Base-by-base conservation (phyloP, 768 basidiomycete species). In the Kwoniella bestiolae region DNA sequence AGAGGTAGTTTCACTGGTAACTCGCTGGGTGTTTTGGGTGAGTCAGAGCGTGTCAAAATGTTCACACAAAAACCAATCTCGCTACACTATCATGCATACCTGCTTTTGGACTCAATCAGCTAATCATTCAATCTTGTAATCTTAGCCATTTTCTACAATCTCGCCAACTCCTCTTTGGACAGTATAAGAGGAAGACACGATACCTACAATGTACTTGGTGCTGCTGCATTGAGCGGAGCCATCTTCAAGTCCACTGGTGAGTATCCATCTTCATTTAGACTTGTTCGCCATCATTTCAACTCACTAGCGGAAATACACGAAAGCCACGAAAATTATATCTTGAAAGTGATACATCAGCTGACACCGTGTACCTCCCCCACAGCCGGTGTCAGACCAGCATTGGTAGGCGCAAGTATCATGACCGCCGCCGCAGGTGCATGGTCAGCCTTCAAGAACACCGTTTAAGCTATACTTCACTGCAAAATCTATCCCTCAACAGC, bases 1-100 rank as follows among this genome's bases (percentile, higher is more conserved):
- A 87, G 96, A 83, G 96, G 96, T 32, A 95, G 92, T 50, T 96
- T 95, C 83, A 89, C 96, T 83, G 96, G 94, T 77, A 99, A 98
- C 85, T 96, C 93, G 78, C 91, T 94, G 80, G 96, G 96, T 81
- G 91, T 97, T 68, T 85, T 98, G 69, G 96, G 96, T 97, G 76
- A 82, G 91, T 86, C 16, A 32, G 18, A 21, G 9, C 9, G 29
- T 44, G 1, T 53, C 12, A 7, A 14, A 26, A 53, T 28, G 9
- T 28, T 8, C 5, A 7, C 5, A 53, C 51, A 9, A 8, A 8
- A 8, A 8, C 38, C 8, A 41, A 41, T 41, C 38, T 41, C 38
- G 38, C 18, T 18, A 41, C 8, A 41, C 8, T 41, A 41, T 18
- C 38, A 8, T 41, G 18, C 18, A 41, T 41, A 41, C 38, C 38